These are phyloP conservation scores for Fusarium ambrosium DNA, from an alignment of 2,329 filamentous ascomycete species.

Conservation along the genomic window DNA sequence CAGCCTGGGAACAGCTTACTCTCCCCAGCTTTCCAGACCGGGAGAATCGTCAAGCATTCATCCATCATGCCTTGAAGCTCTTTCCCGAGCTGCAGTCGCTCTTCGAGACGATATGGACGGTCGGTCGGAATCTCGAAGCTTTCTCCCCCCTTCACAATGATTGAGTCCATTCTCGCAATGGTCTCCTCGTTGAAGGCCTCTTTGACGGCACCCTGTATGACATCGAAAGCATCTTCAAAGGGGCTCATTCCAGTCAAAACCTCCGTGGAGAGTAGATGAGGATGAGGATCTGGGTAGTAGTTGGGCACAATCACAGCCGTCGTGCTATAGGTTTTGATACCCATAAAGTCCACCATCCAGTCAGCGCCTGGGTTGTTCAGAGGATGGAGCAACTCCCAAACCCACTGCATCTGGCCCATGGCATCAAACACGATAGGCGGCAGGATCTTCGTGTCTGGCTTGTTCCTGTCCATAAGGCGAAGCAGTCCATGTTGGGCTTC, in stretches of 20 bases:
- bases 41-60: not conserved
- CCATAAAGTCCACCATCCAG: constrained; percentile 30
- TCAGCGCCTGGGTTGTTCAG: constrained; percentile 16
- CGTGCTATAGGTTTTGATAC: not conserved
- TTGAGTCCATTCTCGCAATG: constrained; percentile 3
- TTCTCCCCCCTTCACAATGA: constrained; percentile 4
- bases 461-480: constrained; percentile 28
- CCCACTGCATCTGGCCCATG: constrained; percentile 22
- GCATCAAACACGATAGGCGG: constrained; percentile 27
- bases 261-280: constrained; percentile 7
- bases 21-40: not conserved
- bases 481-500: constrained; percentile 36
- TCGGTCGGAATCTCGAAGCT: not conserved
- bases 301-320: constrained; percentile 37
- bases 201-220: not conserved
- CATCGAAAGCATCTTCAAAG: not conserved
- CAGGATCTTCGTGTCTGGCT: not conserved
- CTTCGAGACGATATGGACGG: not conserved
- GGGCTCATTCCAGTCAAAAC: not conserved
- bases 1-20: not conserved
- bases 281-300: constrained; percentile 31
- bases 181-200: constrained; percentile 19
- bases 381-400: constrained; percentile 39
- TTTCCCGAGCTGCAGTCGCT: not conserved
- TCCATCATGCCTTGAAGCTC: not conserved